Percentiles rank a stretch among this genome's conserved stretches.
Conservation (phyloP, 441 rosid species). For the Euphorbia neoarborescens region DNA sequence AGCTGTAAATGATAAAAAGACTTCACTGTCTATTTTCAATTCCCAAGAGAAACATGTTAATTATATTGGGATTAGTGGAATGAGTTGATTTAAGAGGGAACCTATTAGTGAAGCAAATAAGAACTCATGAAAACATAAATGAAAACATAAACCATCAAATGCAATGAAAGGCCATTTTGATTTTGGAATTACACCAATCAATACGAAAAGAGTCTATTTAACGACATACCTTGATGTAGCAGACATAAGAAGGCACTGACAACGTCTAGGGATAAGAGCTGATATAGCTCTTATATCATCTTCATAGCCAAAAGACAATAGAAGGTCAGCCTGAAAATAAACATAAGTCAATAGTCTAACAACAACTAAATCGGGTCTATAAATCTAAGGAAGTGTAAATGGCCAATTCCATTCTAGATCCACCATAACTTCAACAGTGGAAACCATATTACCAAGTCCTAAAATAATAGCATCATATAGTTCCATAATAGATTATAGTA, state of each 20-base stretch:
- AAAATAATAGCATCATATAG: neutral
- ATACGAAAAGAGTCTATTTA: neutral
- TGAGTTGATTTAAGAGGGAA: neutral
- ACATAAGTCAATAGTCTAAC: slow-evolving; percentile 20
- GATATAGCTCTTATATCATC: slow-evolving; percentile 81
- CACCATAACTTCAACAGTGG: neutral
- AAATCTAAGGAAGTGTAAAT: neutral
- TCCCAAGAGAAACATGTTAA: neutral
- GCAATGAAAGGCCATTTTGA: neutral
- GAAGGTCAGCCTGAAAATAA: slow-evolving; percentile 80
- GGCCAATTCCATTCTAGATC: neutral
- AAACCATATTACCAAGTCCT: neutral
- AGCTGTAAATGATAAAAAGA: neutral
- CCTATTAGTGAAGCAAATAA: neutral
- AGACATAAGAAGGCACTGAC: slow-evolving; percentile 95
- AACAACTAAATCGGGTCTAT: neutral
- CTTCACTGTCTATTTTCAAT: neutral
- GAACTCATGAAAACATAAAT: neutral
- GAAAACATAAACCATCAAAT: neutral
- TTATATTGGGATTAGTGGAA: neutral
- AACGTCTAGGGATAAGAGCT: slow-evolving; percentile 65
- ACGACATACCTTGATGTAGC: slow-evolving; percentile 76
- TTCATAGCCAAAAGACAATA: slow-evolving; percentile 83
- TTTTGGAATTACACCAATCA: neutral
- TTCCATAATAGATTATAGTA: neutral